These are phyloP conservation scores for Haplosporangium sp. DNA, from an alignment of 371 early-diverging fungal genomes.

Conservation along the genomic window DNA sequence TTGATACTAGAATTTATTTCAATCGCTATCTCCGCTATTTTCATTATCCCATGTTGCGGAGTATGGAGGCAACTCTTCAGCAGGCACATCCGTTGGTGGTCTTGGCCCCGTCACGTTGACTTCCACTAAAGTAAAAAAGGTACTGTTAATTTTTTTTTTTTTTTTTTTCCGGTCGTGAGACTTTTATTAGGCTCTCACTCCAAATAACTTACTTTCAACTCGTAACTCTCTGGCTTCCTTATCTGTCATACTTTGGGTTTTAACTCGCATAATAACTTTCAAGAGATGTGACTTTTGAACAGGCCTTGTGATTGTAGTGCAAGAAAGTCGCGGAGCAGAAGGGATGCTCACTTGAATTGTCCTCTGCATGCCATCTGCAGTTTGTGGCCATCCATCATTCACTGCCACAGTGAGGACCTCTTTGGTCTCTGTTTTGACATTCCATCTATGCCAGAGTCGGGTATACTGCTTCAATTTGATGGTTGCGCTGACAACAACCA, in stretches of 20 bases:
- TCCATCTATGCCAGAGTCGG: conserved; percentile 38
- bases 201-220: conserved; percentile 32
- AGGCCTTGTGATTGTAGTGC: conserved; percentile 31
- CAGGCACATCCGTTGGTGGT: conserved; percentile 22
- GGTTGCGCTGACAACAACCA: conserved; percentile 27
- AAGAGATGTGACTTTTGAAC: conserved; percentile 40
- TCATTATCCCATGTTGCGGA: conserved; percentile 14
- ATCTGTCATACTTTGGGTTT: conserved; percentile 22
- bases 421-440: conserved; percentile 41
- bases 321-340: conserved; percentile 33
- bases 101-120: conserved; percentile 36
- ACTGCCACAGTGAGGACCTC: conserved; percentile 20
- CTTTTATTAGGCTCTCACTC: no score
- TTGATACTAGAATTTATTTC: no score
- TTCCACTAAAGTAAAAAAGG: conserved; percentile 10
- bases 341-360: conserved; percentile 32
- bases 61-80: conserved; percentile 30
- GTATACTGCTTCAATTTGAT: conserved; percentile 50
- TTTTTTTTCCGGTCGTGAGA: background rate
- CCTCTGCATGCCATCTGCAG: conserved; percentile 24
- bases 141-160: no score
- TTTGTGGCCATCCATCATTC: conserved; percentile 22
- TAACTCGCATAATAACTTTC: conserved; percentile 38
- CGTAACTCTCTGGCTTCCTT: conserved; percentile 38
- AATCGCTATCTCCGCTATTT: conserved; percentile 5